Base-by-base conservation (phyloP, 2,329 filamentous ascomycete genomes). In the Ambrosiella xylebori region DNA sequence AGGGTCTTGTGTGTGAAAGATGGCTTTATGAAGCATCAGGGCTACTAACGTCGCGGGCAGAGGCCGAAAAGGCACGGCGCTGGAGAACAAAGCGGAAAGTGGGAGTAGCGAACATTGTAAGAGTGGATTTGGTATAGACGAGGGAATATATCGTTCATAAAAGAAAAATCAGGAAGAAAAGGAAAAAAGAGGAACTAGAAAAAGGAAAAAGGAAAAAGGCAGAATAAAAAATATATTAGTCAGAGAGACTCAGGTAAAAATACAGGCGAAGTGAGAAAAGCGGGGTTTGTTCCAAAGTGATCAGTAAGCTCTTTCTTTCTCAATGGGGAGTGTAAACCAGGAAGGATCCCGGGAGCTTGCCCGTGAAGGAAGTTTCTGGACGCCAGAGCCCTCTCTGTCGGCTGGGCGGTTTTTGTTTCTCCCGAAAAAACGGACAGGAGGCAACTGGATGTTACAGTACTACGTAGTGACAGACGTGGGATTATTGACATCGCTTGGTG, bases 51-150 rank as follows among this genome's bases (percentile, higher is more conserved):
- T 88, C 79, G 73, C 82, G 78, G 67, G 85, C 83, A 68, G 86
- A 85, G 70, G 80, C 85, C 69, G 86, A 88, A 76, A 90, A 90
- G 71, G 85, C 84, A 69, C 86, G 82, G 74, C 82, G 80, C 77
- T 88, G 85, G 72, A 85, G 75, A 65, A 69, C 76, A 64, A 80
- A 77, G 71, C 56, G 56, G 55, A 80, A 27, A 53, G 49, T 13
- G 40, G 40, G 77, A 68, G 27, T 3, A 27, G 84, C 80, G 72
- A 91, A 91, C 88, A 94, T 90, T 63, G 61, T 71, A 69, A 65
- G 64, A 61, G 60, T 58, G 37, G 38, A 36, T 52, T 15, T 41
- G 62, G 60, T 63, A 61, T 12, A 40, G 60, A 61, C 58, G 56
- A 58, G 61, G 60, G 60, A 59, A 60, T 59, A 59, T 62, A 63